phyloP scores from a whole-genome alignment of 108 stramenopile species.

The Stephanodiscus minutulus region DNA sequence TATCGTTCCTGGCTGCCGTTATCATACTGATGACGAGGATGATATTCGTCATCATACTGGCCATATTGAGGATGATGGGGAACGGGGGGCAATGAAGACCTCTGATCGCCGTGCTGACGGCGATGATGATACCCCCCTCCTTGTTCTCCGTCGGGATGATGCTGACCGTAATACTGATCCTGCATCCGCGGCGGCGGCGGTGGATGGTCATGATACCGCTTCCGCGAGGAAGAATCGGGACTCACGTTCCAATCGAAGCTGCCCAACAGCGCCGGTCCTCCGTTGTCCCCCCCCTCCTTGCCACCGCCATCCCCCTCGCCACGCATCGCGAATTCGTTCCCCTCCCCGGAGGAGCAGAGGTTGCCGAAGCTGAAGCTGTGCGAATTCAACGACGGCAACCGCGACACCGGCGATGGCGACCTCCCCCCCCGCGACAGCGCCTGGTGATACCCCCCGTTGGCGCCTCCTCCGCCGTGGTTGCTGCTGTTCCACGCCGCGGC shows the following conservation, averaged over 20 bases:
- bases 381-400: conserved; percentile 8
- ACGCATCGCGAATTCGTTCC: background rate
- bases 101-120: conserved; percentile 1
- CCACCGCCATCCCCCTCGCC: background rate
- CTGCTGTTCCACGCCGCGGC: conserved; percentile 20
- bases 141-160: background rate
- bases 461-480: background rate
- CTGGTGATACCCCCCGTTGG: background rate
- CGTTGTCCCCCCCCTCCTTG: background rate
- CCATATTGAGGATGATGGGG: conserved; percentile 9
- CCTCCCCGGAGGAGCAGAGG: background rate
- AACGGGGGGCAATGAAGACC: conserved; percentile 3
- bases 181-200: background rate
- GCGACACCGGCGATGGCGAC: conserved; percentile 14
- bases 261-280: background rate
- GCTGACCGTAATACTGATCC: background rate
- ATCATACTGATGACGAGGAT: background rate
- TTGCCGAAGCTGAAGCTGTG: conserved; percentile 19
- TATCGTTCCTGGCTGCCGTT: background rate
- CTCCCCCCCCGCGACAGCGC: background rate
- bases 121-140: conserved; percentile 6
- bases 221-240: background rate
- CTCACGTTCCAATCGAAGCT: conserved; percentile 19
- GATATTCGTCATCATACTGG: background rate
- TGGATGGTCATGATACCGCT: background rate